Base-by-base conservation (phyloP, 768 basidiomycete genomes). In the Suillus spraguei region DNA sequence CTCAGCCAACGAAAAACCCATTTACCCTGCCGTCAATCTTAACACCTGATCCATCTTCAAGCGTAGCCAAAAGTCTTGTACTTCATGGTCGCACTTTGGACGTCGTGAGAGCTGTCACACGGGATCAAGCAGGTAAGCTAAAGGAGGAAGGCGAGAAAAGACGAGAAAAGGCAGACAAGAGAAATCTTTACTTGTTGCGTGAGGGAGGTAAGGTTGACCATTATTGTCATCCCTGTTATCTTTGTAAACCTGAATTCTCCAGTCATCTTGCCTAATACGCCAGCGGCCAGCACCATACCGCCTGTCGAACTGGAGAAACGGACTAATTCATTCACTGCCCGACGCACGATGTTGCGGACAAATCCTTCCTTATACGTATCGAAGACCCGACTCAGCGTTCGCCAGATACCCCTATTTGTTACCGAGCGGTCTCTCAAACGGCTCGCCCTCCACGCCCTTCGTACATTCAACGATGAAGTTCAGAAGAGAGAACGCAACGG, bases 331-430 rank as follows among this genome's bases (percentile, higher is more conserved):
- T 97, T 91, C 82, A 94, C 90, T 68, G 88, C 94, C 0, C 91
- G 97, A 16, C 83, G 90, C 47, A 79, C 86, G 0, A 83, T 98
- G 38, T 85, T 99, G 46, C 90, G 91, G 64, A 89, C 90, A 14
- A 99, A 99, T 74, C 97, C 97, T 0, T 92, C 94, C 0, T 81
- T 99, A 6, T 99, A 90, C 79, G 91, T 99, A 70, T 98, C 96
- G 33, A 91, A 88, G 71, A 98, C 94, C 0, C 94, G 97, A 65
- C 87, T 99, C 47, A 95, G 93, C 63, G 85, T 99, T 64, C 93
- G 97, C 4, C 94, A 97, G 70, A 84, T 99, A 28, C 97, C 97
- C 0, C 79, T 91, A 0, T 97, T 91, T 72, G 95, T 88, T 16
- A 92, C 92, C 0, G 97, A 99, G 72, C 89, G 92, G 47, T 85